Evolutionary conservation across 352 stramenopile species (phyloP), one percentile per base, ranked within the genome.

Genomic region (Phytopythium oedochilum): DNA sequence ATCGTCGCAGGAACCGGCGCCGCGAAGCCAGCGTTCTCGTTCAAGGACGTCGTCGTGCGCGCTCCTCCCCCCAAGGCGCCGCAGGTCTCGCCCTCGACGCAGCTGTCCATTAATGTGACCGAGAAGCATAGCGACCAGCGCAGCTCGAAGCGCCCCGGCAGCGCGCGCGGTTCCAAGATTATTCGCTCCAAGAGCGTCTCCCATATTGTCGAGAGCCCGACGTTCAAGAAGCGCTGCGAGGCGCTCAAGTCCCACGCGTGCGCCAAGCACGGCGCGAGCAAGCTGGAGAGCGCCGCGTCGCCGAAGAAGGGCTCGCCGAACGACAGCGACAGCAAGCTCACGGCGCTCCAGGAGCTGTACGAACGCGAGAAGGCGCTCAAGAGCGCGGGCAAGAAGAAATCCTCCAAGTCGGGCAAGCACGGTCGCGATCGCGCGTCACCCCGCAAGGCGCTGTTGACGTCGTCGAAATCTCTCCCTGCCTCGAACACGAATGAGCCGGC

Each of bases 201-300:
- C 2, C 72, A 77, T 34, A 73, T 77, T 39, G 65, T 73, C 2
- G 61, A 73, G 46, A 73, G 64, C 18, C 23, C 68, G 15, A 77
- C 53, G 36, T 77, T 77, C 36, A 71, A 71, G 44, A 77, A 71
- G n/a, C 64, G 68, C 32, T 77, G 68, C 45, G 68, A 77, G 42
- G 68, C 61, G 35, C 62, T 77, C 14, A 68, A 73, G 36, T 57
- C 64, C 4, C 59, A 63, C 42, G 23, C 51, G 12, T 50, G 36
- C 26, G 49, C 39, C 6, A 66, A 64, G 31, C 57, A 61, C 23
- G n/a, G 61, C 47, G 50, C 61, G 46, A 56, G 59, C 18, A 70
- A 63, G 47, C 25, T 29, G 9, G 67, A 59, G 11, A 39, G 42
- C 31, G 61, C 29, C 35, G 54, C 55, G 11, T 55, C 45, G 9